Conservation (phyloP, 2,329 filamentous ascomycete genomes). For the Beauveria varroae region DNA sequence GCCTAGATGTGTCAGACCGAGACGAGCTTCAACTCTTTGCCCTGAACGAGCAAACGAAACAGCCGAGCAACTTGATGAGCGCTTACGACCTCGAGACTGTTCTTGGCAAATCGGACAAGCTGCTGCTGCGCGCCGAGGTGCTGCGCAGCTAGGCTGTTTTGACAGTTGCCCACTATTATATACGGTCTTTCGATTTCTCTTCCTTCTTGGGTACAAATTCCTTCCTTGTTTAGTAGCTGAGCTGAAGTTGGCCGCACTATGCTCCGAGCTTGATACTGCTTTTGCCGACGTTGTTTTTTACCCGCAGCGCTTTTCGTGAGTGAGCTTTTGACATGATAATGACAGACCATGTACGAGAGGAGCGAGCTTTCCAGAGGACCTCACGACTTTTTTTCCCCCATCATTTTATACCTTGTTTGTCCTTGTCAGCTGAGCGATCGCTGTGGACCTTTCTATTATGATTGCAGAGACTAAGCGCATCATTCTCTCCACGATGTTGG, state of each 20-base stretch:
- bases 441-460: background rate
- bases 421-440: constrained; percentile 2
- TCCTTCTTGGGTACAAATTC: constrained; percentile 12
- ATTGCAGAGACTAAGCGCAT: background rate
- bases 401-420: background rate
- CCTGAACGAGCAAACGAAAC: constrained; percentile 72
- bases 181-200: background rate
- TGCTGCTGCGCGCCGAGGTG: constrained; percentile 64
- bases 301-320: background rate
- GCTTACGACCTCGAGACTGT: constrained; percentile 77
- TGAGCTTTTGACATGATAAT: background rate
- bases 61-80: constrained; percentile 66
- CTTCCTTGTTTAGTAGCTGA: background rate
- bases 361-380: background rate
- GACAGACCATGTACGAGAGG: background rate
- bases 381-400: background rate
- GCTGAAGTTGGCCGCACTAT: background rate
- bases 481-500: background rate
- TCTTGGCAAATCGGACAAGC: constrained; percentile 76
- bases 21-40: constrained; percentile 77
- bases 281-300: background rate
- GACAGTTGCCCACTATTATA: background rate
- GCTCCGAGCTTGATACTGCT: background rate
- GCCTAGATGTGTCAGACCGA: constrained; percentile 63
- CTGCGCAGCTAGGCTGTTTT: constrained; percentile 1